phyloP scores from a whole-genome alignment of 768 basidiomycete species.

The Lyophyllum semitale region DNA sequence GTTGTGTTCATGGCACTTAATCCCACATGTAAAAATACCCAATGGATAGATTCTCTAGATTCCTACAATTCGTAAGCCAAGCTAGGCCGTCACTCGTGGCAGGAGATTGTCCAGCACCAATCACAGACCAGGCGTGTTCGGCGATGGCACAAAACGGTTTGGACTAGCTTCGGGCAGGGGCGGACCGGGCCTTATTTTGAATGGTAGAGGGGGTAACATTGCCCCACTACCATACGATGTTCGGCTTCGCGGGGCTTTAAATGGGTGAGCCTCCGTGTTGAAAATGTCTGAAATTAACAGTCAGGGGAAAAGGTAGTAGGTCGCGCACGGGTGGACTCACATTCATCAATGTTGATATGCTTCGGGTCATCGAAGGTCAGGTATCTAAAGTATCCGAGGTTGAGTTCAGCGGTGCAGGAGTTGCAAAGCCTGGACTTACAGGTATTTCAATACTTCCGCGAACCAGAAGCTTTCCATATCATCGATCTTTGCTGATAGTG shows the following conservation, averaged over 20 bases:
- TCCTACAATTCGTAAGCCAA: no score
- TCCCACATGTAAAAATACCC: neutral
- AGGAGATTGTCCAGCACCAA: neutral
- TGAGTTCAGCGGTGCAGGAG: neutral
- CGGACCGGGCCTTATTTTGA: conserved; percentile 12
- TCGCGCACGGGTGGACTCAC: conserved; percentile 34
- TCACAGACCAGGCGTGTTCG: neutral
- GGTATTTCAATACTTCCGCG: conserved; percentile 73
- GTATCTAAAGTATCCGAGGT: conserved; percentile 40
- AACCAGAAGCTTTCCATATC: conserved; percentile 72
- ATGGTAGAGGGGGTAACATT: conserved; percentile 6
- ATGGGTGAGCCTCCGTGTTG: conserved; percentile 74
- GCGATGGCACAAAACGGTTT: conserved; percentile 1
- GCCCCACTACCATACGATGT: conserved; percentile 28
- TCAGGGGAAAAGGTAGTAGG: conserved; percentile 4
- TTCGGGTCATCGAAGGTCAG: conserved; percentile 72
- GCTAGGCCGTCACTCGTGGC: no score
- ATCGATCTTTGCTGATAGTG: conserved; percentile 45
- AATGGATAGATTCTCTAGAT: no score
- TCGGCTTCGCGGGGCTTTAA: conserved; percentile 47
- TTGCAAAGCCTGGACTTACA: conserved; percentile 39
- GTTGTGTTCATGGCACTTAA: no score
- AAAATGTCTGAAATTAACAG: conserved; percentile 45
- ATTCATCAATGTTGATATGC: conserved; percentile 62
- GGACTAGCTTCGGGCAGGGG: conserved; percentile 24